Conservation (phyloP, 2,329 filamentous ascomycete species). For the Aureobasidium sp. region DNA sequence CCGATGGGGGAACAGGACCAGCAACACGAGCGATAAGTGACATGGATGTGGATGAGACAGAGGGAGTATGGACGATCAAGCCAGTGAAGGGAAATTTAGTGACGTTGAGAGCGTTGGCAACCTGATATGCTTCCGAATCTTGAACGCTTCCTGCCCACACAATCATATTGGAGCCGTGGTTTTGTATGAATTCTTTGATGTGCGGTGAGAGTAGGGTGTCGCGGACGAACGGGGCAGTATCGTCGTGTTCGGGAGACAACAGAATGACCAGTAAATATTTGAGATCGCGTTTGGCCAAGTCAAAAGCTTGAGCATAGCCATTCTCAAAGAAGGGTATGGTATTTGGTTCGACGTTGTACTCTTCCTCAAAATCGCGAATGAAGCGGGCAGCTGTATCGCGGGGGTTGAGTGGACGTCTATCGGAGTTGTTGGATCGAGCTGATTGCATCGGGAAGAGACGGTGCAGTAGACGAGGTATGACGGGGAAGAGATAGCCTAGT, state of each 20-base stretch:
- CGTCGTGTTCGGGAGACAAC: constrained; percentile 88
- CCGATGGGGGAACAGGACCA: constrained; percentile 61
- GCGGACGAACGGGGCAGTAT: constrained; percentile 72
- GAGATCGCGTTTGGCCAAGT: constrained; percentile 80
- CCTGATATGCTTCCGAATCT: constrained; percentile 90
- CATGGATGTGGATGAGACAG: constrained; percentile 80
- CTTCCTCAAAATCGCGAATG: constrained; percentile 88
- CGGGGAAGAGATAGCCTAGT: constrained; percentile 70
- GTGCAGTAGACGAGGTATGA: constrained; percentile 60
- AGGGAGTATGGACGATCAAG: constrained; percentile 79
- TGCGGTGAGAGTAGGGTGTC: constrained; percentile 74
- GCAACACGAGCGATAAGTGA: constrained; percentile 73
- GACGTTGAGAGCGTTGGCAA: constrained; percentile 76
- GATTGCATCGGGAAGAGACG: constrained; percentile 48
- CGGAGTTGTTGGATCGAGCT: constrained; percentile 51
- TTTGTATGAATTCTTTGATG: constrained; percentile 65
- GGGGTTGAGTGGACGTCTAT: constrained; percentile 67
- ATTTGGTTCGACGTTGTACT: constrained; percentile 60
- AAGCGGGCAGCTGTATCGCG: constrained; percentile 84
- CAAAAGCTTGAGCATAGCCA: constrained; percentile 85
- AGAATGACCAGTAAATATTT: constrained; percentile 88
- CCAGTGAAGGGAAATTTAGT: constrained; percentile 90
- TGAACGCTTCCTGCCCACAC: constrained; percentile 90
- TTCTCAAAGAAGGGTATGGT: constrained; percentile 74
- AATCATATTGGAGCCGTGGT: constrained; percentile 70